These are phyloP conservation scores for Talaromyces wortmannii DNA, from an alignment of 495 filamentous ascomycete genomes.

Conservation along the genomic window DNA sequence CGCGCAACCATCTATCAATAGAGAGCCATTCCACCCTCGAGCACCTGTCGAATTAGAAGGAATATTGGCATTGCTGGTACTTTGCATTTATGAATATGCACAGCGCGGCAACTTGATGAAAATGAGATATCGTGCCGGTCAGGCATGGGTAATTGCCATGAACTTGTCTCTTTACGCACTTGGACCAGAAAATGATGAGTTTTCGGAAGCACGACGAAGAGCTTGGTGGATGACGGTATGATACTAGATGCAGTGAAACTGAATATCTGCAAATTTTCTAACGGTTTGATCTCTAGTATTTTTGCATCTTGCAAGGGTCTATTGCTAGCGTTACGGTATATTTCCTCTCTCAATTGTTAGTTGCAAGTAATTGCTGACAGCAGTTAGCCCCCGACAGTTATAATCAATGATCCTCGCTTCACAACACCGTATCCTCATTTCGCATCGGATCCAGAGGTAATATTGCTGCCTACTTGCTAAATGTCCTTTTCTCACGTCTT, in stretches of 20 bases:
- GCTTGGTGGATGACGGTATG: slow-evolving; percentile 59
- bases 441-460: slow-evolving; percentile 45
- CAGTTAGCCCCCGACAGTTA: slow-evolving; percentile 41
- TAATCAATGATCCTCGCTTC: slow-evolving; percentile 50
- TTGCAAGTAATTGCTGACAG: neutral
- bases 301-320: slow-evolving; percentile 51
- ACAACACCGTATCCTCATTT: slow-evolving; percentile 48
- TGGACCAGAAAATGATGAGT: slow-evolving; percentile 35
- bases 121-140: slow-evolving; percentile 51
- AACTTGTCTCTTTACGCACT: slow-evolving; percentile 43
- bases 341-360: neutral
- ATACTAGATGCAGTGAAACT: neutral
- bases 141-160: slow-evolving; percentile 48
- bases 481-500: slow-evolving; percentile 5
- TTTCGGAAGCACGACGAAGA: slow-evolving; percentile 46
- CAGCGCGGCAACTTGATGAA: slow-evolving; percentile 56
- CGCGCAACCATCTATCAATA: slow-evolving; percentile 29
- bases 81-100: slow-evolving; percentile 54
- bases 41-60: slow-evolving; percentile 47
- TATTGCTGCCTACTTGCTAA: slow-evolving; percentile 6
- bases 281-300: slow-evolving; percentile 32
- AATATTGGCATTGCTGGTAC: slow-evolving; percentile 46
- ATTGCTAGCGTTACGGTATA: slow-evolving; percentile 53
- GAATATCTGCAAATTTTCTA: neutral
- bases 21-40: slow-evolving; percentile 43